Base-by-base conservation (phyloP, 306 rosid genomes). In the Cajanus cajan region DNA sequence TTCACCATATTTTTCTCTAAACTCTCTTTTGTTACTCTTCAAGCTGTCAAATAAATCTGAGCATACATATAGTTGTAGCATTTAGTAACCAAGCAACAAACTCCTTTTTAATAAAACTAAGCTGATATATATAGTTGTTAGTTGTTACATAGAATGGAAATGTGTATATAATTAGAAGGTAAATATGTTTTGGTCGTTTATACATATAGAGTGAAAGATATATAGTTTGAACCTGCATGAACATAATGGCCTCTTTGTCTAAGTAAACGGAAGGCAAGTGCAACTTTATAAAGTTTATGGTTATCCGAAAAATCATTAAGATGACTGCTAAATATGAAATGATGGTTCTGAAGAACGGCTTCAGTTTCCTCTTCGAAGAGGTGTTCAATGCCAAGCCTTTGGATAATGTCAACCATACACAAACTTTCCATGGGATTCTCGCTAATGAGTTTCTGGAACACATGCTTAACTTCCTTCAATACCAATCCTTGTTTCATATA, bases 381-480 rank as follows among this genome's bases (percentile, higher is more conserved):
- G 78, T 80, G 36, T 2, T 83, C 85, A 11, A 86, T 41, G 15
- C 83, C 85, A 2, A 86, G 76, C 61, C 87, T 45, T 68, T 80
- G 90, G 67, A 87, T 41, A 12, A 52, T 14, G 44, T 87, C 82
- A 50, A 81, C 31, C 62, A 75, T 4, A 41, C 16, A 6, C 6
- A 84, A 40, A 78, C 55, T 41, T 12, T 82, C 84, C 22, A 54
- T 4, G 12, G 43, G 16, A 39, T 72, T 57, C 41, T 69, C 74
- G 7, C 41, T 21, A 7, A 71, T 63, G 0, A 33, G 69, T 33
- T 79, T 78, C 25, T 12, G 16, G 24, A 73, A 14, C 7, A 21
- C 73, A 12, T 39, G 57, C 69, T 73, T 79, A 34, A n/a, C 70
- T 50, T 79, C 64, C 40, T 79, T 36, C 68, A 71, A 16, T 2